Evolutionary conservation across 805 yeast genomes (phyloP).

Genomic region (Ascoidea tarda): DNA sequence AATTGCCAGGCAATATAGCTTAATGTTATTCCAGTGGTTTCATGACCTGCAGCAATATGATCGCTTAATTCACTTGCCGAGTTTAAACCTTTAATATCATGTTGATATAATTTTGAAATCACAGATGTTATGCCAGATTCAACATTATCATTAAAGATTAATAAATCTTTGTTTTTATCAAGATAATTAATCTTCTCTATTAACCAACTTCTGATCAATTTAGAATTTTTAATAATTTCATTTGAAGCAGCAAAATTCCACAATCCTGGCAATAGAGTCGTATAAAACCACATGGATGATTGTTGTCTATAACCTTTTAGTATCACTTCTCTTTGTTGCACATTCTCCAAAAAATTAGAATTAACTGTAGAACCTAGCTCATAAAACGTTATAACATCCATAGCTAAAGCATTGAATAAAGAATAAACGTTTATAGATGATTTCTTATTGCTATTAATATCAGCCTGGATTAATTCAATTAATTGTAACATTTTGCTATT

Average conservation of each 20-base stretch:
- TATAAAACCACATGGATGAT: slow-evolving; percentile 53
- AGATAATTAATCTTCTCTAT: slow-evolving; percentile 14
- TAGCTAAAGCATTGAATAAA: slow-evolving; percentile 56
- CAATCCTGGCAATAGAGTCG: slow-evolving; percentile 41
- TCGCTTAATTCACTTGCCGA: slow-evolving; percentile 40
- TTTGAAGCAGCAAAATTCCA: slow-evolving; percentile 34
- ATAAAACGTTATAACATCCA: slow-evolving; percentile 53
- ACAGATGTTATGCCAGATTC: slow-evolving; percentile 9
- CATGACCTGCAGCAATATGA: slow-evolving; percentile 68
- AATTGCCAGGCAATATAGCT: slow-evolving; percentile 45
- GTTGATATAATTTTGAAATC: slow-evolving; percentile 12
- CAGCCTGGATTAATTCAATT: slow-evolving; percentile 12
- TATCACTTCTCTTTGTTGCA: slow-evolving; percentile 26
- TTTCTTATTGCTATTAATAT: slow-evolving; percentile 9
- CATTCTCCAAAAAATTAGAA: slow-evolving; percentile 26
- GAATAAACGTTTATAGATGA: slow-evolving; percentile 38
- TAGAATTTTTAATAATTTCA: slow-evolving; percentile 23
- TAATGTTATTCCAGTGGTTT: slow-evolving; percentile 56
- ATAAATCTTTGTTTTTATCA: slow-evolving; percentile 10
- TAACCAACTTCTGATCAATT: slow-evolving; percentile 31
- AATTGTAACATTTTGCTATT: slow-evolving; percentile 19
- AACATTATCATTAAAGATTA: slow-evolving; percentile 8
- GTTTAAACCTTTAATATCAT: slow-evolving; percentile 15
- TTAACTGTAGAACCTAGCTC: slow-evolving; percentile 39
- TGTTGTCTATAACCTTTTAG: slow-evolving; percentile 28